Evolutionary conservation across 148 eudicot genomes (phyloP), one percentile per base, ranked within the genome.

Genomic region (Polygonum aviculare): DNA sequence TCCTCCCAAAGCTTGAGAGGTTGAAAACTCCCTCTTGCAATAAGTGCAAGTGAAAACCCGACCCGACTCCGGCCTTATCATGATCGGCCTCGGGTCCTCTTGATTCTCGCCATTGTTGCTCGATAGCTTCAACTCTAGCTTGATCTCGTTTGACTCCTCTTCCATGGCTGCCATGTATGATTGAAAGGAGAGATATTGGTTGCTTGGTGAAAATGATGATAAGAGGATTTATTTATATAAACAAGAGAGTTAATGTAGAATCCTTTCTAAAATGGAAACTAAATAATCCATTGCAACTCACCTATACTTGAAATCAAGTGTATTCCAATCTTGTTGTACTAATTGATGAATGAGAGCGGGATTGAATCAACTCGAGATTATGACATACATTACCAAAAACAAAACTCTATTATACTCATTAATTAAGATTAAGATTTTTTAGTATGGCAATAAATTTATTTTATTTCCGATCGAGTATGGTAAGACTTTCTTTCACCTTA

Each of bases 1-100:
- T 4, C 85, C 85, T 0, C 85, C 85, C 51, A 80, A 59, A 5
- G 83, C 85, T 63, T 80, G 85, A 19, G 83, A 75, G 1, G 83
- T 77, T 16, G 81, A 75, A 55, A 83, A 83, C 62, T 83, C 79
- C 67, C 77, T 50, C 51, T 80, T 80, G 77, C 85, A 83, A 31
- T 51, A 83, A 26, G 47, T 78, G 33, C 86, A 83, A 44, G 78
- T 50, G 69, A 83, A 83, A 73, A 83, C 76, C 76, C 78, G 81
- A 48, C 77, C 0, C 7, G 1, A 63, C 36, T 33, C 69, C 4
- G 38, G 55, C 55, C 16, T 51, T 5, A 18, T 15, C 55, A 14
- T 14, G 2, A 51, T 12, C 55, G 6, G 5, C 55, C 16, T 51
- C 55, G 47, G 0, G 0, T 51, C 55, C 6, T 12, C 54, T 2